These are phyloP conservation scores for Quercus tomentella DNA, from an alignment of 331 rosid genomes.

Conservation along the genomic window DNA sequence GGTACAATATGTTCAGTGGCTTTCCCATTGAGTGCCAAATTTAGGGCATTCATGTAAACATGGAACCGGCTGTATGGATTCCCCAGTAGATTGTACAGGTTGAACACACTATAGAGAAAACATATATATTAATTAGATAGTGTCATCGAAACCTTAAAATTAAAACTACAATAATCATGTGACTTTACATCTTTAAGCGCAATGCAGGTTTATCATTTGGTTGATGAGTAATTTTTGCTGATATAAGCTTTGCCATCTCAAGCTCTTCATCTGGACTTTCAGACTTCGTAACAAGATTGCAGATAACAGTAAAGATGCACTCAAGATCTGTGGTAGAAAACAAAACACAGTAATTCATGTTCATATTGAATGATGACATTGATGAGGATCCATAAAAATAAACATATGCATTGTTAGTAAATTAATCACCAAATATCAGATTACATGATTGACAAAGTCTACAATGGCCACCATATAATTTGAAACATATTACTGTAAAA, in stretches of 20 bases:
- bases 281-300: slow-evolving; percentile 76
- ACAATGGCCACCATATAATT: no score
- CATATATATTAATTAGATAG: neutral
- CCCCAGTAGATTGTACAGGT: slow-evolving; percentile 81
- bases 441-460: no score
- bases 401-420: neutral
- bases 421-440: neutral
- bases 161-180: neutral
- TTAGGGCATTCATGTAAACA: slow-evolving; percentile 73
- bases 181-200: slow-evolving; percentile 77
- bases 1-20: slow-evolving; percentile 68
- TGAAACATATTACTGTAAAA: neutral
- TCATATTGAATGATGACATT: neutral
- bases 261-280: slow-evolving; percentile 68
- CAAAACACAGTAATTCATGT: slow-evolving; percentile 1
- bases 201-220: slow-evolving; percentile 76
- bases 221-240: slow-evolving; percentile 60
- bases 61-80: slow-evolving; percentile 67
- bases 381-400: neutral
- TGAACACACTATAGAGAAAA: slow-evolving; percentile 57
- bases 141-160: neutral
- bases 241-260: slow-evolving; percentile 72
- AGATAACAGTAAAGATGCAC: slow-evolving; percentile 76
- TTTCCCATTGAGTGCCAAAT: slow-evolving; percentile 71
- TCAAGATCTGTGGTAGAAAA: slow-evolving; percentile 57